phyloP scores from a whole-genome alignment of 495 filamentous ascomycete species.

The Aspergillus sclerotiicarbonarius region DNA sequence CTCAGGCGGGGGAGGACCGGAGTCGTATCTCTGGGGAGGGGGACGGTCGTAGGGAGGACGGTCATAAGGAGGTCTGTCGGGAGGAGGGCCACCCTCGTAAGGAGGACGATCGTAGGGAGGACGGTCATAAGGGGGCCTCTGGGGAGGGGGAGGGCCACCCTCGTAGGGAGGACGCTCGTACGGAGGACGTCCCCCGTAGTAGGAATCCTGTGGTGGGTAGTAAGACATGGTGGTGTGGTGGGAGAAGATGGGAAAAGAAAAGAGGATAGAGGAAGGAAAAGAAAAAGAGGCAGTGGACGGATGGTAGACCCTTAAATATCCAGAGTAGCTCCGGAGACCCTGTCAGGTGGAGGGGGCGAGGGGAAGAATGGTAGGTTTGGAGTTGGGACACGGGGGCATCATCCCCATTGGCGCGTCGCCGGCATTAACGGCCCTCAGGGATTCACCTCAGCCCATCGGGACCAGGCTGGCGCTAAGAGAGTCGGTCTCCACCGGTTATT shows the following conservation, averaged over 20 bases:
- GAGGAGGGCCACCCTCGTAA: conserved; percentile 22
- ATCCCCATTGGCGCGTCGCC: background rate
- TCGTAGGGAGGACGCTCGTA: conserved; percentile 13
- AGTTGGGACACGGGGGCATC: conserved; percentile 3
- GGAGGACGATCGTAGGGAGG: conserved; percentile 20
- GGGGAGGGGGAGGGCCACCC: conserved; percentile 18
- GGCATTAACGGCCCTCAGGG: background rate
- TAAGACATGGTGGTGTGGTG: conserved; percentile 14
- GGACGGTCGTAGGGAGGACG: conserved; percentile 22
- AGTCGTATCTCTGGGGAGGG: conserved; percentile 12
- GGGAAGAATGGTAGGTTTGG: too few relatives aligned
- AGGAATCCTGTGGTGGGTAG: conserved; percentile 13
- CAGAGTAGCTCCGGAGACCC: background rate
- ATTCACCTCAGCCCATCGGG: background rate
- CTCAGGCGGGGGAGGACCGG: conserved; percentile 17
- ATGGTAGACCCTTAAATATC: conserved; percentile 13
- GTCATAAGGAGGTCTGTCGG: conserved; percentile 14
- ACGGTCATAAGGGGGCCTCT: conserved; percentile 16
- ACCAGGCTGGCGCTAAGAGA: conserved; percentile 12
- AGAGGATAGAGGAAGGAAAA: conserved; percentile 5
- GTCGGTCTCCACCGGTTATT: conserved; percentile 13
- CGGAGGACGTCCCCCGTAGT: conserved; percentile 22
- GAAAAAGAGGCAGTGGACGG: conserved; percentile 4
- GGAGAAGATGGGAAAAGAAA: background rate
- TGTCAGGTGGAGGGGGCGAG: conserved; percentile 6